These are phyloP conservation scores for Sphagnum tenellum DNA, from an alignment of 225 moss, liverwort and hornwort species.

Conservation along the genomic window DNA sequence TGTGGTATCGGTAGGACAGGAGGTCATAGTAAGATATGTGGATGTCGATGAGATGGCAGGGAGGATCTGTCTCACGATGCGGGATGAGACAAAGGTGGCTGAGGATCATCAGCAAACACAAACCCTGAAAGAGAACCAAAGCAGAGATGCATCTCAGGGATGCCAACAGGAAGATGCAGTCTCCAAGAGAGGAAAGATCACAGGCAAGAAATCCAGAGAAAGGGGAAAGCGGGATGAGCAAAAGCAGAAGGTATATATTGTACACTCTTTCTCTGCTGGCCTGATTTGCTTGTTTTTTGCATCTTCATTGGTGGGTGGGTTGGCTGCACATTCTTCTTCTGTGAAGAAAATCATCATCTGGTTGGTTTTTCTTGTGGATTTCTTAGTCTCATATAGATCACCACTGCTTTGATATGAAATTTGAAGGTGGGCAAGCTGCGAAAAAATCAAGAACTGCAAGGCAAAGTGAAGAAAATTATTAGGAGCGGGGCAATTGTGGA, in stretches of 20 bases:
- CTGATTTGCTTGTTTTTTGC: too few relatives aligned
- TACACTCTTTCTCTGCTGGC: too few relatives aligned
- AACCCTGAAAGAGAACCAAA: slow-evolving; percentile 7
- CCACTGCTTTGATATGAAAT: too few relatives aligned
- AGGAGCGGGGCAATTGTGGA: slow-evolving; percentile 72
- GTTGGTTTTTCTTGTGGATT: too few relatives aligned
- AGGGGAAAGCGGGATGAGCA: slow-evolving; percentile 39
- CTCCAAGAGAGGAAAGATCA: slow-evolving; percentile 60
- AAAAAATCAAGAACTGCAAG: slow-evolving; percentile 76
- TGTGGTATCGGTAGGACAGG: slow-evolving; percentile 62
- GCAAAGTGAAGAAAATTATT: slow-evolving; percentile 85
- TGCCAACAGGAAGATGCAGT: slow-evolving; percentile 42
- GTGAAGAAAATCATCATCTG: too few relatives aligned
- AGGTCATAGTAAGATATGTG: slow-evolving; percentile 65
- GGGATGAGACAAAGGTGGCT: slow-evolving; percentile 48
- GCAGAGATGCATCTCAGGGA: slow-evolving; percentile 2
- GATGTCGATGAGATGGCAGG: slow-evolving; percentile 59
- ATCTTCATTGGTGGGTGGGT: too few relatives aligned
- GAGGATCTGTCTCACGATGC: slow-evolving; percentile 67
- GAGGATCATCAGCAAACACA: slow-evolving; percentile 25
- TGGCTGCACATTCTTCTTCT: too few relatives aligned
- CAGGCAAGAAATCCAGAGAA: slow-evolving; percentile 38
- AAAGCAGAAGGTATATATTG: slow-evolving; percentile 54
- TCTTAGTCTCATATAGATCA: too few relatives aligned
- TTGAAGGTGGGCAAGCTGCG: slow-evolving; percentile 47